Conservation (phyloP, 768 basidiomycete genomes). For the Phanerodontia chrysosporium region DNA sequence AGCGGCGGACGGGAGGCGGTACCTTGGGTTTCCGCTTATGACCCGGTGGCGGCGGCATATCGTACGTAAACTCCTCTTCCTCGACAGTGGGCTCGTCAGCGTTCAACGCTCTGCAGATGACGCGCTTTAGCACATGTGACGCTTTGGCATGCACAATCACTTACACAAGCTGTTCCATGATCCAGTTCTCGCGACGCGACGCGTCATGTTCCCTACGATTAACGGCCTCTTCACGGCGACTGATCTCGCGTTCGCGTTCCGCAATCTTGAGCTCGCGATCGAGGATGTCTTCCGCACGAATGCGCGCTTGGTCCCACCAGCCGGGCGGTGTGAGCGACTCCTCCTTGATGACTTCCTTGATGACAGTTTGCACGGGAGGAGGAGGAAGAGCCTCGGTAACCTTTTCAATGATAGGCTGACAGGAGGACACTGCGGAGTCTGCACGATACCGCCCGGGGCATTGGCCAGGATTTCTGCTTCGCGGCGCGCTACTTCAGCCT, state of each 20-base stretch:
- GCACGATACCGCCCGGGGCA: conserved; percentile 76
- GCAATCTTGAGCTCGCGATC: conserved; percentile 83
- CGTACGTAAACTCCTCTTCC: conserved; percentile 73
- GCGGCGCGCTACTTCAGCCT: conserved; percentile 85
- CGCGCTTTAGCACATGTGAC: not conserved
- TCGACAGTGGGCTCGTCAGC: conserved; percentile 70
- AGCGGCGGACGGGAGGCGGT: conserved; percentile 81
- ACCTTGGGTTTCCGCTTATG: conserved; percentile 85
- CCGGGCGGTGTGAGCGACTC: conserved; percentile 73
- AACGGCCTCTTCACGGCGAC: conserved; percentile 79
- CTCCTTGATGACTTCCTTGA: conserved; percentile 85
- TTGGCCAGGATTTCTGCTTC: conserved; percentile 83
- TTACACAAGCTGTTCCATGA: conserved; percentile 90
- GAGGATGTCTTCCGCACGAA: conserved; percentile 75
- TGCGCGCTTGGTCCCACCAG: conserved; percentile 67
- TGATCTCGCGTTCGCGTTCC: conserved; percentile 82
- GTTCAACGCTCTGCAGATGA: conserved; percentile 53
- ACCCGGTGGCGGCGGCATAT: conserved; percentile 44
- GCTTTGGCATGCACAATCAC: conserved; percentile 21
- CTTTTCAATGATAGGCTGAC: conserved; percentile 47
- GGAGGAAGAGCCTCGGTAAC: conserved; percentile 53
- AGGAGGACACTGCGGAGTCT: conserved; percentile 59
- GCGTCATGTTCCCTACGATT: conserved; percentile 87
- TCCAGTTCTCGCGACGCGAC: conserved; percentile 82
- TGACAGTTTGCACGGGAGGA: conserved; percentile 68